A percentile compares a stretch with the other conserved stretches of the same genome.
Conservation (phyloP, 805 yeast genomes). For the Ogataea zsoltii region DNA sequence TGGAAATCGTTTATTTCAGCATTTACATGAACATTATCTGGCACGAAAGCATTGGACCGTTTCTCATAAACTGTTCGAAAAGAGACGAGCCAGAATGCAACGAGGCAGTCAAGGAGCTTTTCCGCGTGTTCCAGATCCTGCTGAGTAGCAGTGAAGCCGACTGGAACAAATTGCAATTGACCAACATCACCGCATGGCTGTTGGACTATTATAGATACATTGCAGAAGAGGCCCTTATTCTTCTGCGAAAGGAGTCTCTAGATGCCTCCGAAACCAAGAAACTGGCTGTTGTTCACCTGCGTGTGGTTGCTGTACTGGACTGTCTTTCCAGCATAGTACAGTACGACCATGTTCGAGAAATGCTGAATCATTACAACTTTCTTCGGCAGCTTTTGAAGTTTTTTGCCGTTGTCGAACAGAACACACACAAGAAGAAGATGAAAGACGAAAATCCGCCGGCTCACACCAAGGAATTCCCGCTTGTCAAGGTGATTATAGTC, state of each 20-base stretch:
- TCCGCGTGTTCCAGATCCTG: slow-evolving; percentile 37
- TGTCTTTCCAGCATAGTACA: slow-evolving; percentile 43
- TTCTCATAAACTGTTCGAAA: slow-evolving; percentile 13
- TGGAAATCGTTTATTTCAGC: slow-evolving; percentile 21
- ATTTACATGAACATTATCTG: slow-evolving; percentile 26
- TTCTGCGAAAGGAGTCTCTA: slow-evolving; percentile 19
- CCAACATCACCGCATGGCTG: slow-evolving; percentile 44
- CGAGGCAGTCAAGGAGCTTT: slow-evolving; percentile 16
- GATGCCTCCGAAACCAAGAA: slow-evolving; percentile 1
- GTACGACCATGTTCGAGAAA: slow-evolving; percentile 41
- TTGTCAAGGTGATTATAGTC: slow-evolving; percentile 63
- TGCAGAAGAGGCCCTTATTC: slow-evolving; percentile 14
- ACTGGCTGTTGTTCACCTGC: slow-evolving; percentile 18
- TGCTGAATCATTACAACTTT: slow-evolving; percentile 42
- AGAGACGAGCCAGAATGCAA: neutral
- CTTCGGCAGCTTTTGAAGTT: slow-evolving; percentile 38
- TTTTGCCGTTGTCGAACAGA: slow-evolving; percentile 42
- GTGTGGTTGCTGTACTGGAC: slow-evolving; percentile 37
- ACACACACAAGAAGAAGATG: slow-evolving; percentile 37
- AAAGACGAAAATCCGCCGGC: slow-evolving; percentile 26
- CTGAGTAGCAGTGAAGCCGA: slow-evolving; percentile 38
- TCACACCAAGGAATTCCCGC: slow-evolving; percentile 50
- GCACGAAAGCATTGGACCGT: slow-evolving; percentile 37
- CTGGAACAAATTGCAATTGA: slow-evolving; percentile 42
- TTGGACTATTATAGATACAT: slow-evolving; percentile 32